Conservation (phyloP, 345 rosid genomes). For the Hibiscus mutabilis region DNA sequence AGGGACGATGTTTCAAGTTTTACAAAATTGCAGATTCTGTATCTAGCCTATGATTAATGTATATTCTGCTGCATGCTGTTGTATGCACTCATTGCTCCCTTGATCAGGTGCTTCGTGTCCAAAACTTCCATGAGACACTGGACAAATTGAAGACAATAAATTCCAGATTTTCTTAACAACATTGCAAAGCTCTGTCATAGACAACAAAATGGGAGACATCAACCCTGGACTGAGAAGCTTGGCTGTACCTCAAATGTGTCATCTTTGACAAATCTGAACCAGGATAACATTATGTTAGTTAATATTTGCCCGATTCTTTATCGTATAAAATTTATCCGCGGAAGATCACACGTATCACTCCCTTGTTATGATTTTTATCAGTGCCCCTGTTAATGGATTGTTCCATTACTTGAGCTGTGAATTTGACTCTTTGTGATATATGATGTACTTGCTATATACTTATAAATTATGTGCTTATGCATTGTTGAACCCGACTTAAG, state of each 20-base stretch:
- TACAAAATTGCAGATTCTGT: neutral
- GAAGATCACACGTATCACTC: neutral
- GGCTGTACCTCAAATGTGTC: constrained; percentile 47
- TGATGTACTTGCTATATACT: neutral
- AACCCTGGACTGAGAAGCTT: constrained; percentile 67
- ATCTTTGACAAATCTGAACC: constrained; percentile 42
- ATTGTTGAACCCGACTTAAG: too few relatives aligned
- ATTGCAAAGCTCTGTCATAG: constrained; percentile 36
- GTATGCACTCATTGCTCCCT: constrained; percentile 11
- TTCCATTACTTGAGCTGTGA: neutral
- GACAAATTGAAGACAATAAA: constrained; percentile 65
- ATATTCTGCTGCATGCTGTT: neutral
- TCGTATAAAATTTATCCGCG: neutral
- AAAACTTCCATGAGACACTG: constrained; percentile 58
- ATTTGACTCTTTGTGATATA: neutral
- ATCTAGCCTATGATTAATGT: neutral
- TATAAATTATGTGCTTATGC: too few relatives aligned
- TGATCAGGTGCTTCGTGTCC: constrained; percentile 66
- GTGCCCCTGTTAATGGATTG: neutral
- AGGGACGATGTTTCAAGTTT: constrained; percentile 2
- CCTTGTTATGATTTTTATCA: neutral
- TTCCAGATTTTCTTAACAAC: constrained; percentile 40
- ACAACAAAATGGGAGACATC: constrained; percentile 71
- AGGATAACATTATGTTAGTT: constrained; percentile 61
- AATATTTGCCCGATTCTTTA: neutral